Conservation (phyloP, 257 asterid genomes). For the Ajuga chamaepitys region DNA sequence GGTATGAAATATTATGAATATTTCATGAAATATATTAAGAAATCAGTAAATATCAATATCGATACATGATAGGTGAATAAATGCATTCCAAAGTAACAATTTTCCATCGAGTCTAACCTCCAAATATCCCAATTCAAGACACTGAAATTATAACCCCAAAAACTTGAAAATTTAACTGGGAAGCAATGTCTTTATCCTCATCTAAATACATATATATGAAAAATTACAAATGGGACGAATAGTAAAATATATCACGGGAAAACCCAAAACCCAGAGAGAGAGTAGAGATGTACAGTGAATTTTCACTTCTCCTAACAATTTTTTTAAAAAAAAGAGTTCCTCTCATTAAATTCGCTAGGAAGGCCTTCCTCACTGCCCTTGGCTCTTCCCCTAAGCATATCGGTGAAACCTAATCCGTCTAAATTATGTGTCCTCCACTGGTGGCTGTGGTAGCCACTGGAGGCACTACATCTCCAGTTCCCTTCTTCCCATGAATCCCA, state of each 20-base stretch:
- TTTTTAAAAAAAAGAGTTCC: not conserved
- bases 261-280: not conserved
- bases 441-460: constrained; percentile 34
- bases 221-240: not conserved
- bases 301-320: no score
- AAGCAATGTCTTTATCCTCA: no score
- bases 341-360: constrained; percentile 35
- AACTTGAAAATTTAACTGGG: constrained; percentile 2
- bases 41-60: no score
- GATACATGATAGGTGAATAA: no score
- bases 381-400: constrained; percentile 80
- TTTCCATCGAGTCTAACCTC: not conserved
- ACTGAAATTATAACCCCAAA: constrained; percentile 1
- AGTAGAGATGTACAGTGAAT: no score
- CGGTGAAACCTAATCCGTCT: constrained; percentile 80
- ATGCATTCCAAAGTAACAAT: not conserved
- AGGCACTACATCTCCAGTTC: constrained; percentile 37
- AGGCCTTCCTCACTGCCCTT: constrained; percentile 51
- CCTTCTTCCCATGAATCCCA: constrained; percentile 75
- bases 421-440: constrained; percentile 79
- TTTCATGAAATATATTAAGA: no score
- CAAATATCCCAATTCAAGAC: not conserved
- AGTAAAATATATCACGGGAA: not conserved
- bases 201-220: not conserved
- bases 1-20: no score